phyloP scores from a whole-genome alignment of 352 stramenopile species.

The Phytophthora pseudosyringae region DNA sequence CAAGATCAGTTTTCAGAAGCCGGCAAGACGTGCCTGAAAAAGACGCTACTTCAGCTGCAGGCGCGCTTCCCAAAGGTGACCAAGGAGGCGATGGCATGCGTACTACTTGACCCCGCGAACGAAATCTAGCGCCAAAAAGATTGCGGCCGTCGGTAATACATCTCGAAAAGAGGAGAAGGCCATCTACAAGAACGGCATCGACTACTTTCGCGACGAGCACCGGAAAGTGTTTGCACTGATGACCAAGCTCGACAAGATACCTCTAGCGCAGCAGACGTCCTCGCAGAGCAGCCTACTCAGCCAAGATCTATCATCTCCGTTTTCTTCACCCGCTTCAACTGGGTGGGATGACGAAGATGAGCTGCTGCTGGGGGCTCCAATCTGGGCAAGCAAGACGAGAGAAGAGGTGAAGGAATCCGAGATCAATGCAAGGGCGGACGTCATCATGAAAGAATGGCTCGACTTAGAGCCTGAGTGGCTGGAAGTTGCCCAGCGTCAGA shows the following conservation, averaged over 20 bases:
- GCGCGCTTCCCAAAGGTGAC: constrained; percentile 5
- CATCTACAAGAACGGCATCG: no score
- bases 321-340: constrained; percentile 2
- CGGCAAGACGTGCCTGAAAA: background rate
- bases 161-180: no score
- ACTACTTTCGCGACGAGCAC: background rate
- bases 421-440: no score
- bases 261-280: background rate
- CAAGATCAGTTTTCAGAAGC: background rate
- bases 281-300: constrained; percentile 7
- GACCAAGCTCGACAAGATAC: constrained; percentile 1
- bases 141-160: no score
- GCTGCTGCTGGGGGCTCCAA: constrained; percentile 2
- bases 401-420: constrained; percentile 7
- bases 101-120: no score
- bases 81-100: no score
- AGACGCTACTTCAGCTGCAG: constrained; percentile 1
- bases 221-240: background rate
- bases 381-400: constrained; percentile 1
- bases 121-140: background rate
- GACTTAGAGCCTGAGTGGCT: no score
- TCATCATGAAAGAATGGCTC: no score
- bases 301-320: background rate
- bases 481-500: no score
- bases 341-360: constrained; percentile 16